Evolutionary conservation across 768 basidiomycete genomes (phyloP).

Genomic region (Lactarius psammicola): DNA sequence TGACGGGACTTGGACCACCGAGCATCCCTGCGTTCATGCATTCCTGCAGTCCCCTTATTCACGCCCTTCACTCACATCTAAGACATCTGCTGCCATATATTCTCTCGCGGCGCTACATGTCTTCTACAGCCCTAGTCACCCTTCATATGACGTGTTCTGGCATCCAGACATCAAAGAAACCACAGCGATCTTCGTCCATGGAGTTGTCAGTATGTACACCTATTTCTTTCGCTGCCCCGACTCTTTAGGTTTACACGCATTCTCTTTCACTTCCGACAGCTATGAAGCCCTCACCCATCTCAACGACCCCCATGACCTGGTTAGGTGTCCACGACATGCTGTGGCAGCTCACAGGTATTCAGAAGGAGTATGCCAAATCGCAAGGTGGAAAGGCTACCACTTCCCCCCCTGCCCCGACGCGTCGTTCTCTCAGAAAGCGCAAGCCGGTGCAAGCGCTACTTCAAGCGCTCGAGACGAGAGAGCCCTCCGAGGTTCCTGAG

Average conservation of each 20-base stretch:
- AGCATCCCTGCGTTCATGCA: constrained; percentile 25
- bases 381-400: constrained; percentile 12
- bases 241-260: not conserved
- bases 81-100: constrained; percentile 24
- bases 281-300: constrained; percentile 19
- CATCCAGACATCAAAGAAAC: constrained; percentile 18
- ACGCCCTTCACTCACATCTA: constrained; percentile 17
- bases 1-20: constrained; percentile 27
- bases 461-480: constrained; percentile 14
- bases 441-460: constrained; percentile 18
- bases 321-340: constrained; percentile 27
- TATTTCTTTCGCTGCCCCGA: not conserved
- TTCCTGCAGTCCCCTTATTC: constrained; percentile 23
- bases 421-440: constrained; percentile 27
- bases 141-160: constrained; percentile 28
- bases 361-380: constrained; percentile 25
- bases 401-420: constrained; percentile 14
- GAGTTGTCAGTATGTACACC: constrained; percentile 26
- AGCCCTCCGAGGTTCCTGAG: constrained; percentile 21
- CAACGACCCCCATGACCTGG: constrained; percentile 27
- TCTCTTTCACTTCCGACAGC: constrained; percentile 8
- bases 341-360: constrained; percentile 28
- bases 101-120: constrained; percentile 26
- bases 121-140: constrained; percentile 27
- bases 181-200: constrained; percentile 25